Percentiles rank a stretch among this genome's conserved stretches.
phyloP scores from a whole-genome alignment of 345 rosid genomes.

The Salix caprea region DNA sequence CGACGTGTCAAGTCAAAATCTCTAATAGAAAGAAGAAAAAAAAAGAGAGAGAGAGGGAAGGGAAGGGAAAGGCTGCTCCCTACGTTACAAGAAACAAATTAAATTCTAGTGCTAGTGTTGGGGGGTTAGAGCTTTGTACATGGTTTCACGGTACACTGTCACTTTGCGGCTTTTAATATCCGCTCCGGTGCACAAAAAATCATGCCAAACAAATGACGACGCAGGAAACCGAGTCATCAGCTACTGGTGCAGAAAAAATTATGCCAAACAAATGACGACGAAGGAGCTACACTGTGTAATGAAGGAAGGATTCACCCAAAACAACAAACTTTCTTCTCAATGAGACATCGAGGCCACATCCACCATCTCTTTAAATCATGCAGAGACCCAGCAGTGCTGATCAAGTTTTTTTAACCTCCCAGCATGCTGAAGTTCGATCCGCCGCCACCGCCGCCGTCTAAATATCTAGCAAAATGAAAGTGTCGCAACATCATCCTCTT shows the following conservation, averaged over 20 bases:
- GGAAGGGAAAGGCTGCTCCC: background rate
- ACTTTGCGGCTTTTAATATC: constrained; percentile 19
- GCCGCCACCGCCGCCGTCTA: too few relatives aligned
- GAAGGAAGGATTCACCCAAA: constrained; percentile 10
- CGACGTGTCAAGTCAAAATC: constrained; percentile 35
- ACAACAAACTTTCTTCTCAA: constrained; percentile 21
- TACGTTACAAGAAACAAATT: constrained; percentile 50
- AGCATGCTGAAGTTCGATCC: background rate
- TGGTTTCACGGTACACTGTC: constrained; percentile 39
- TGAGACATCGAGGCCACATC: constrained; percentile 11
- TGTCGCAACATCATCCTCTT: background rate
- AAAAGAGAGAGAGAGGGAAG: background rate
- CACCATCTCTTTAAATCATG: constrained; percentile 5
- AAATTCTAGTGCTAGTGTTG: constrained; percentile 36
- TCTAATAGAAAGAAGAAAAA: background rate
- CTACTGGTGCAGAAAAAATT: constrained; percentile 26
- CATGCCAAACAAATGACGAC: constrained; percentile 23
- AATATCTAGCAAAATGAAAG: background rate
- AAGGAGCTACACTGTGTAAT: background rate
- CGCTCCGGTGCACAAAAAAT: constrained; percentile 29
- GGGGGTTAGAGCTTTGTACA: constrained; percentile 57
- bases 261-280: constrained; percentile 24
- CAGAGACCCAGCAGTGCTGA: constrained; percentile 6
- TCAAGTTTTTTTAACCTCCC: constrained; percentile 3
- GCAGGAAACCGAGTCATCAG: constrained; percentile 13